phyloP scores from a whole-genome alignment of 768 basidiomycete genomes.

The Mycena vitilis region DNA sequence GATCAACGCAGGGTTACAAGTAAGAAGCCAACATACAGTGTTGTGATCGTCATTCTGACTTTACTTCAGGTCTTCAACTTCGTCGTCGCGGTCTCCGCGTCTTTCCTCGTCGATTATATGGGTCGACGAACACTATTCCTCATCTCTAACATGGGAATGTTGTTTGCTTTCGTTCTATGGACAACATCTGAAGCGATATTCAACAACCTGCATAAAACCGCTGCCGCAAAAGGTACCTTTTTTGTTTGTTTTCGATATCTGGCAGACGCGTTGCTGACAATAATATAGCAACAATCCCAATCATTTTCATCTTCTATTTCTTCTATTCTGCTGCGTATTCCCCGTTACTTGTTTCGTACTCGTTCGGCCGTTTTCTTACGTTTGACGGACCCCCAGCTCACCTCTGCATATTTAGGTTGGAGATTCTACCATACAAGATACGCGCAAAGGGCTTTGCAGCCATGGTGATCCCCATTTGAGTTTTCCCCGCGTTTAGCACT shows the following conservation, averaged over 20 bases:
- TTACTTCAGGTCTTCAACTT: slow-evolving; percentile 69
- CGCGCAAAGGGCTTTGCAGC: slow-evolving; percentile 85
- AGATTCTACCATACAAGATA: slow-evolving; percentile 84
- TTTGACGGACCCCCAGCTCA: too few species aligned
- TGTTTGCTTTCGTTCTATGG: slow-evolving; percentile 67
- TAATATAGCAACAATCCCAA: slow-evolving; percentile 65
- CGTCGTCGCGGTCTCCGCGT: slow-evolving; percentile 65
- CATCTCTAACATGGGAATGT: slow-evolving; percentile 64
- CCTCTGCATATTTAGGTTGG: too few species aligned
- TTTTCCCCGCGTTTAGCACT: slow-evolving; percentile 15
- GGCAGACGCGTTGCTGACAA: neutral
- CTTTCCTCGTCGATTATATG: slow-evolving; percentile 72
- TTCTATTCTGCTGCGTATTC: slow-evolving; percentile 81
- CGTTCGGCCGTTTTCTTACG: too few species aligned
- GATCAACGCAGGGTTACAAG: slow-evolving; percentile 75
- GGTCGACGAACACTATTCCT: slow-evolving; percentile 80
- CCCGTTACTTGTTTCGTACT: slow-evolving; percentile 69
- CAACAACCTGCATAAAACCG: slow-evolving; percentile 50
- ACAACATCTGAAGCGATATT: slow-evolving; percentile 62
- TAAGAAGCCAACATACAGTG: slow-evolving; percentile 36
- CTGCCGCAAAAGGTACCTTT: slow-evolving; percentile 53
- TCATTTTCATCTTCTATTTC: slow-evolving; percentile 71
- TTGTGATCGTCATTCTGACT: slow-evolving; percentile 7
- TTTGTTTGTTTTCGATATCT: neutral
- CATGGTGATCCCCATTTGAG: slow-evolving; percentile 60